Percentiles rank a stretch among this genome's conserved stretches.
These are phyloP conservation scores for Phytophthora citrophthora DNA, from an alignment of 352 stramenopile species.

Conservation along the genomic window DNA sequence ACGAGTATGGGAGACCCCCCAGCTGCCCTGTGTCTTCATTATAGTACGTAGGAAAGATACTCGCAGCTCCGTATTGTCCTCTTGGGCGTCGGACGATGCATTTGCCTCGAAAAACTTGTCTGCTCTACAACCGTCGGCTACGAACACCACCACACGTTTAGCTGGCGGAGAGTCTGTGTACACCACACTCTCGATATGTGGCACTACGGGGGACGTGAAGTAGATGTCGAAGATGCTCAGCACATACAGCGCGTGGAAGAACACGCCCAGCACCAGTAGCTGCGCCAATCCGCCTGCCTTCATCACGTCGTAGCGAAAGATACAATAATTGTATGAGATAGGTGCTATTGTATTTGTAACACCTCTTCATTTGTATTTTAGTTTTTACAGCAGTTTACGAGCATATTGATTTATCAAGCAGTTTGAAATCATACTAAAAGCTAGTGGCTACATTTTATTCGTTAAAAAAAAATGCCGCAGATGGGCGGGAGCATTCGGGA, in stretches of 20 bases:
- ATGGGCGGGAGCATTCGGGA: slow-evolving; percentile 64
- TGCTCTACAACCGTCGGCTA: slow-evolving; percentile 83
- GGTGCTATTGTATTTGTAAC: slow-evolving; percentile 14
- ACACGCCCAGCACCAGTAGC: slow-evolving; percentile 73
- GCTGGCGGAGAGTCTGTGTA: slow-evolving; percentile 52
- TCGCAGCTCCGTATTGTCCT: slow-evolving; percentile 25
- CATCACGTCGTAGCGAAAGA: slow-evolving; percentile 5
- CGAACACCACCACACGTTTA: slow-evolving; percentile 80
- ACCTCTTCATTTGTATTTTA: background rate
- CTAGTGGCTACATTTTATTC: slow-evolving; percentile 6
- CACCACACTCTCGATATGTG: slow-evolving; percentile 60
- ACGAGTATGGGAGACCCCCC: slow-evolving; percentile 86
- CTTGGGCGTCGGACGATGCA: slow-evolving; percentile 1
- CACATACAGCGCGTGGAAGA: slow-evolving; percentile 87
- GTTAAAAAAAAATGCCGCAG: slow-evolving; percentile 20
- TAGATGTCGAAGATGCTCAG: slow-evolving; percentile 93
- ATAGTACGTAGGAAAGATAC: slow-evolving; percentile 74
- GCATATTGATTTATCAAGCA: background rate
- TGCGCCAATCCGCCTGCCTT: slow-evolving; percentile 19
- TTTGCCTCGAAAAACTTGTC: slow-evolving; percentile 86
- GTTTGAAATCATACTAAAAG: background rate
- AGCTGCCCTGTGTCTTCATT: slow-evolving; percentile 61
- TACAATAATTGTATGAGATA: slow-evolving; percentile 16
- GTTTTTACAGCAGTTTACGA: background rate
- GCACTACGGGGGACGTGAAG: slow-evolving; percentile 87